Base-by-base conservation (phyloP, 331 rosid genomes). In the Quercus tomentella region DNA sequence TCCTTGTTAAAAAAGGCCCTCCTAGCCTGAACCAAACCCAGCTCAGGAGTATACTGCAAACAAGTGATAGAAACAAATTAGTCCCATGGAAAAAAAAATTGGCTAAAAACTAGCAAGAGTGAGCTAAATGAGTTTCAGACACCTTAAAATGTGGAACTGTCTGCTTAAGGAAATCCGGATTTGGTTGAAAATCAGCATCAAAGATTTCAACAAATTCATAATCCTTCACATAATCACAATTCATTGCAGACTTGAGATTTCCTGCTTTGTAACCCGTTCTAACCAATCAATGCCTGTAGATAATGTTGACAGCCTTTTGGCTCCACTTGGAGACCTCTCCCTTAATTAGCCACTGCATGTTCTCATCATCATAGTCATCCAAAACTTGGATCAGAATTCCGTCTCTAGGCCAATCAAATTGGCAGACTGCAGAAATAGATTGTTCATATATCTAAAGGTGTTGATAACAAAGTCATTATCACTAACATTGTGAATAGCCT, bases 221-320 rank as follows among this genome's bases (percentile, higher is more conserved):
- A 41, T 84, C 87, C 74, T 86, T 86, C 52, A 84, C 87, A 30
- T 86, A 88, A 60, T 77, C 89, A 58, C 92, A 86, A 78, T 9
- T 88, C 90, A 88, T 88, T 6, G 92, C 92, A 63, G 90, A 88
- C 76, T 86, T 88, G 77, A 88, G 90, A 77, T 86, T 88, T 5
- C 90, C 90, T 2, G 92, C 92, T 75, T 88, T 88, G 70, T 88
- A 88, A 26, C 92, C 90, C 2, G 87, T 86, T 82, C 92, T 77
- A 76, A 80, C 84, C 87, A 26, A 82, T 71, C 92, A 80, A 56
- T 88, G 90, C 14, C 88, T 85, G 67, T 88, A 86, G 75, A 88
- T 86, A 72, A 88, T 88, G 52, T 88, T 86, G 17, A 80, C 82
- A 70, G 90, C 92, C 66, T 18, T 88, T 75, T 88, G 90, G 76